phyloP scores from a whole-genome alignment of 805 yeast genomes.

The Starmerella geochares region DNA sequence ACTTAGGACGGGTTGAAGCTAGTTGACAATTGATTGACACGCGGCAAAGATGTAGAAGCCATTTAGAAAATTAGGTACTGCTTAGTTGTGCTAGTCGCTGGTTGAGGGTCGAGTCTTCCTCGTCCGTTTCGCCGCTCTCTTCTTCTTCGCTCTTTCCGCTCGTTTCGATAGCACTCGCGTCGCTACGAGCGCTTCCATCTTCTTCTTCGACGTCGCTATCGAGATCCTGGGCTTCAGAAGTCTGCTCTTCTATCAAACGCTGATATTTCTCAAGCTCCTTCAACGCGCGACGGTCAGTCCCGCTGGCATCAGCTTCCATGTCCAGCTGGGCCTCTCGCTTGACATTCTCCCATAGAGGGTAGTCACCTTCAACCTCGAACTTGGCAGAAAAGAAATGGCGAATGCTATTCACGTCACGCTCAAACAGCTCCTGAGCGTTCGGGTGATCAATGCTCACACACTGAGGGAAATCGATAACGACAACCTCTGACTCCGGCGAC shows the following conservation, averaged over 20 bases:
- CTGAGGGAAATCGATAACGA: slow-evolving; percentile 96
- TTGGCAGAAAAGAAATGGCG: slow-evolving; percentile 70
- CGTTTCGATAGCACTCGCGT: neutral
- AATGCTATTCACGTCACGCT: slow-evolving; percentile 88
- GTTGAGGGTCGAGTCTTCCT: too few species aligned
- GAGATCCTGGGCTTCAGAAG: slow-evolving; percentile 29
- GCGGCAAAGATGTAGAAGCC: too few species aligned
- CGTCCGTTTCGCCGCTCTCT: too few species aligned
- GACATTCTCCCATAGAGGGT: slow-evolving; percentile 74
- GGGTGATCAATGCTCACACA: slow-evolving; percentile 86
- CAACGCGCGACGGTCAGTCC: slow-evolving; percentile 45
- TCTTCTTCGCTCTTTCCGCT: too few species aligned
- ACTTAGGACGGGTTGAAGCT: too few species aligned
- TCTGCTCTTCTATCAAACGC: slow-evolving; percentile 30
- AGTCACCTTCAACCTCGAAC: slow-evolving; percentile 72
- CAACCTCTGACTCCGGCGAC: slow-evolving; percentile 52
- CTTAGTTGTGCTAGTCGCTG: neutral
- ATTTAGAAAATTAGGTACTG: too few species aligned
- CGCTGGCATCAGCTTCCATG: slow-evolving; percentile 84
- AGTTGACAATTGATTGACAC: neutral
- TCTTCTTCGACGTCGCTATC: slow-evolving; percentile 28
- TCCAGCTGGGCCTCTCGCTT: slow-evolving; percentile 60
- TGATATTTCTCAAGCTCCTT: slow-evolving; percentile 71
- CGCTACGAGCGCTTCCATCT: slow-evolving; percentile 1
- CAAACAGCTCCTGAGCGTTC: slow-evolving; percentile 79